phyloP scores from a whole-genome alignment of 306 rosid genomes.

The Cicer cuneatum region DNA sequence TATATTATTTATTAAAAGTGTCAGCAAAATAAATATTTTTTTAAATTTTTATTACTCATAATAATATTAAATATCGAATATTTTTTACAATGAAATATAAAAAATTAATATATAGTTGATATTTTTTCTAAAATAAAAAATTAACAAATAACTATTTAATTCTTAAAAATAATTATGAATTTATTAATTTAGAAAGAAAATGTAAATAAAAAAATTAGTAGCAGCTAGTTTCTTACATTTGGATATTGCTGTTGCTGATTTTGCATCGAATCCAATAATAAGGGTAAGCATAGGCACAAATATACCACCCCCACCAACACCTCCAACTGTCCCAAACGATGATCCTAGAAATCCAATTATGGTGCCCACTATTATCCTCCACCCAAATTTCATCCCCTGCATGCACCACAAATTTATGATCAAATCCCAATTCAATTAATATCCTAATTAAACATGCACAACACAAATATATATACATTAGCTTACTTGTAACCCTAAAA shows the following conservation, averaged over 20 bases:
- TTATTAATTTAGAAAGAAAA: too few species aligned
- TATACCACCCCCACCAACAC: conserved; percentile 93
- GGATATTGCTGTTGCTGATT: conserved; percentile 82
- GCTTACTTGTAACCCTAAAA: not conserved
- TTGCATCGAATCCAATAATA: conserved; percentile 54
- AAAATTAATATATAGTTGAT: too few species aligned
- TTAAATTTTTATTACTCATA: too few species aligned
- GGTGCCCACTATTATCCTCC: conserved; percentile 69
- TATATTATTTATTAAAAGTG: too few species aligned
- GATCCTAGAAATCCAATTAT: conserved; percentile 78
- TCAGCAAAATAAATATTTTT: too few species aligned
- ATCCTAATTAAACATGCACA: not conserved
- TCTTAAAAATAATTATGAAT: too few species aligned
- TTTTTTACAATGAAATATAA: too few species aligned
- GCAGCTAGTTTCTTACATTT: conserved; percentile 62
- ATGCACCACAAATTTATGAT: not conserved
- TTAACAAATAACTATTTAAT: too few species aligned
- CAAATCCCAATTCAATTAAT: not conserved
- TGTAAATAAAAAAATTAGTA: too few species aligned
- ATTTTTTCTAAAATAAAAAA: too few species aligned
- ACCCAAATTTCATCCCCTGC: conserved; percentile 77
- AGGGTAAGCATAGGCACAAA: conserved; percentile 87
- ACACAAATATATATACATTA: not conserved
- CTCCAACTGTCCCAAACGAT: conserved; percentile 89
- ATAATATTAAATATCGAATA: too few species aligned